Evolutionary conservation across 768 basidiomycete genomes (phyloP).

Genomic region (Trametes villosa): DNA sequence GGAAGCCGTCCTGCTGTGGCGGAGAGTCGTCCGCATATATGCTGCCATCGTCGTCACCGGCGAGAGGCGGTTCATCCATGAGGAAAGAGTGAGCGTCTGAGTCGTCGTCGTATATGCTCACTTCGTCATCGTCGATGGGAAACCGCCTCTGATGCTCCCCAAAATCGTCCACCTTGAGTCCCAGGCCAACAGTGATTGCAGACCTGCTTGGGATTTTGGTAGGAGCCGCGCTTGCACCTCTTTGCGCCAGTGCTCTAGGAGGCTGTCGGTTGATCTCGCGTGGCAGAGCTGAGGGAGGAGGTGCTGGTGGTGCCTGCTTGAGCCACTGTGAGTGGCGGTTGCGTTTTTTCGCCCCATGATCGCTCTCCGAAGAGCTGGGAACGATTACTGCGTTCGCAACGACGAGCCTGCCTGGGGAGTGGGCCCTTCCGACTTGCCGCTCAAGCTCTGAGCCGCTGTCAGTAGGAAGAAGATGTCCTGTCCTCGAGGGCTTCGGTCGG

Average conservation of each 20-base stretch:
- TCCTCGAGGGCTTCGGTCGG: neutral
- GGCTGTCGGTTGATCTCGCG: neutral
- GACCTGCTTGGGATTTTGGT: too few species aligned
- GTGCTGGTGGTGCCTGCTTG: neutral
- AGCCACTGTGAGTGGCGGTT: conserved; percentile 6
- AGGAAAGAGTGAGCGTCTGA: neutral
- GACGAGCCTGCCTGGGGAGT: conserved; percentile 25
- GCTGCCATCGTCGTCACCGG: conserved; percentile 19
- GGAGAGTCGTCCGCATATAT: conserved; percentile 12
- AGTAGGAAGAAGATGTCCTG: neutral
- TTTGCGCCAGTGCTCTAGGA: neutral
- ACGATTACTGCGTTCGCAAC: conserved; percentile 32
- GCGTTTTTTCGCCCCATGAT: neutral
- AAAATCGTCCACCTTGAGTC: conserved; percentile 12
- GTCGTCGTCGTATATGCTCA: conserved; percentile 25
- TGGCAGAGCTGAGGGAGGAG: neutral
- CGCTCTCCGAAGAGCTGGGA: conserved; percentile 32
- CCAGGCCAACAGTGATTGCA: conserved; percentile 9
- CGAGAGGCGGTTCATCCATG: conserved; percentile 4
- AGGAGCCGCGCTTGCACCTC: neutral
- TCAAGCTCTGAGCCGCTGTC: conserved; percentile 34
- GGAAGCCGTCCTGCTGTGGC: neutral
- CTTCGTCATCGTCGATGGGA: conserved; percentile 21
- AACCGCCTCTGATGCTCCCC: neutral
- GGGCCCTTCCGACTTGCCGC: conserved; percentile 15